Evolutionary conservation across 225 moss, liverwort and hornwort species (phyloP).

Genomic region (Marchantia polymorpha): DNA sequence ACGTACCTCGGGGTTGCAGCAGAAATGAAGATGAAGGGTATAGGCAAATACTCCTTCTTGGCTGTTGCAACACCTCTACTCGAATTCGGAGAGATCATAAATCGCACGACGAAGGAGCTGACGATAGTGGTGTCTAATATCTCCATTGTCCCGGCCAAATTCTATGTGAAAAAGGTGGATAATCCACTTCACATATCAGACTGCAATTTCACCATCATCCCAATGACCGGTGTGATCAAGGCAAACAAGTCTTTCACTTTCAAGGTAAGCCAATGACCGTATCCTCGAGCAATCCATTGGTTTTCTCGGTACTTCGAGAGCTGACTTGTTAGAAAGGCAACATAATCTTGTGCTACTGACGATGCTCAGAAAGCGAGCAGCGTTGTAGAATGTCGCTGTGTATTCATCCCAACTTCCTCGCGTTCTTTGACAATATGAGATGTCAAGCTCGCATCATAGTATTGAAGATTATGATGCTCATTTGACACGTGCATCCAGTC

Average conservation of each 20-base stretch:
- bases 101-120: slow-evolving; percentile 73
- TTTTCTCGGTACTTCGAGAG: not conserved
- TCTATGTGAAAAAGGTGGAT: slow-evolving; percentile 71
- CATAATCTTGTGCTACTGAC: no score
- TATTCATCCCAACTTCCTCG: no score
- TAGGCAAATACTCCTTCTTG: slow-evolving; percentile 88
- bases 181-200: slow-evolving; percentile 56
- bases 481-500: no score
- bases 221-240: slow-evolving; percentile 77
- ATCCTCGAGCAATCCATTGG: not conserved
- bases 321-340: no score
- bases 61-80: slow-evolving; percentile 53
- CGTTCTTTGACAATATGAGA: no score
- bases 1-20: slow-evolving; percentile 86
- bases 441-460: no score
- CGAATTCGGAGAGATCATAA: slow-evolving; percentile 74
- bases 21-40: slow-evolving; percentile 64
- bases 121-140: slow-evolving; percentile 73
- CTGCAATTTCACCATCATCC: slow-evolving; percentile 60
- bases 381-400: no score
- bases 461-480: no score
- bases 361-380: no score
- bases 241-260: slow-evolving; percentile 64
- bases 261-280: slow-evolving; percentile 51
- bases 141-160: slow-evolving; percentile 73